Evolutionary conservation across 2,329 filamentous ascomycete species (phyloP).

Genomic region (Hymenoscyphus repandus): DNA sequence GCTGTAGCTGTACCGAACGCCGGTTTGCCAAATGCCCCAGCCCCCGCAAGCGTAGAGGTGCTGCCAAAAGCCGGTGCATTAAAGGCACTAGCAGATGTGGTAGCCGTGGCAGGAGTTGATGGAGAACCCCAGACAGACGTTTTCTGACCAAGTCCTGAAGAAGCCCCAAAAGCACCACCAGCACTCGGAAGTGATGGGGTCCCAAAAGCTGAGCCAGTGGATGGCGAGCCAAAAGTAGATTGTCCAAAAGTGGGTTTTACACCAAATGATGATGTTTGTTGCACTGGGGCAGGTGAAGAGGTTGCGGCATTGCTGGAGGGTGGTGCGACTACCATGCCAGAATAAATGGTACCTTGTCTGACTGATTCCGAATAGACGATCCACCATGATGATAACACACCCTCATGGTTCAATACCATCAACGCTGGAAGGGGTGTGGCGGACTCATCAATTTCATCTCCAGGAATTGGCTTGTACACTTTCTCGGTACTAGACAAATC

Average conservation of each 20-base stretch:
- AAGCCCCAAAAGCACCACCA: slow-evolving; percentile 31
- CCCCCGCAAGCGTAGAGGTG: slow-evolving; percentile 25
- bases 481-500: slow-evolving; percentile 81
- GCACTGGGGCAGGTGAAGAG: slow-evolving; percentile 20
- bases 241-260: slow-evolving; percentile 33
- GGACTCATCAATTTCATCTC: slow-evolving; percentile 75
- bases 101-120: slow-evolving; percentile 27
- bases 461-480: slow-evolving; percentile 70
- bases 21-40: slow-evolving; percentile 15
- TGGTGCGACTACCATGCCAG: slow-evolving; percentile 53
- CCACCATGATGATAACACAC: slow-evolving; percentile 84
- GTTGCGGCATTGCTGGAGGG: slow-evolving; percentile 14
- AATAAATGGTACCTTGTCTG: slow-evolving; percentile 65
- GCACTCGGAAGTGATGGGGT: slow-evolving; percentile 17
- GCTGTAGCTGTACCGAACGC: slow-evolving; percentile 17
- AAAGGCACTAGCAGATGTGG: slow-evolving; percentile 41
- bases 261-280: slow-evolving; percentile 26
- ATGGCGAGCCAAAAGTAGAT: slow-evolving; percentile 31
- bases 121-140: slow-evolving; percentile 46
- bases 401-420: slow-evolving; percentile 83
- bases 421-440: slow-evolving; percentile 76
- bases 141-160: slow-evolving; percentile 43
- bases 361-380: slow-evolving; percentile 86
- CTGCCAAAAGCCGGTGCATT: slow-evolving; percentile 41
- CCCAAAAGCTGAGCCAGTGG: slow-evolving; percentile 30